Conservation (phyloP, 805 yeast species). For the Metschnikowia anglica region DNA sequence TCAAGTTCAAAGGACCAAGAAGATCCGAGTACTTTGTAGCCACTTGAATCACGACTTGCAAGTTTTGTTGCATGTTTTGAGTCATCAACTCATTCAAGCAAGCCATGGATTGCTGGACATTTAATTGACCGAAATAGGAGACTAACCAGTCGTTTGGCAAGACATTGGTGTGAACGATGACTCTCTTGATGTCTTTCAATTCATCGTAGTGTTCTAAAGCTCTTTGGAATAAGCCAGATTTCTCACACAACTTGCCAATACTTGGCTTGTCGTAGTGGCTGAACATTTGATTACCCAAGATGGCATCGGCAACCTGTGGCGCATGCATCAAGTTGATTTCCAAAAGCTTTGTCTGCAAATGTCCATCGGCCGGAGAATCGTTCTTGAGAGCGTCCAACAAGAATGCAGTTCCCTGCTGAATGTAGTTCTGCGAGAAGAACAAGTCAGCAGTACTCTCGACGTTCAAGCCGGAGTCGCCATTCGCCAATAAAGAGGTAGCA, state of each 20-base stretch:
- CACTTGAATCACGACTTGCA: constrained; percentile 92
- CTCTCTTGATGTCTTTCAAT: constrained; percentile 92
- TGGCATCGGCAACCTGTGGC: constrained; percentile 99
- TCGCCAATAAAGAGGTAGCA: constrained; percentile 76
- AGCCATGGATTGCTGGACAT: constrained; percentile 88
- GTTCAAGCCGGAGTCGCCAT: constrained; percentile 63
- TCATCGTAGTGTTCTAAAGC: constrained; percentile 96
- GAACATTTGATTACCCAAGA: constrained; percentile 92
- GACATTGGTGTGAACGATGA: constrained; percentile 79
- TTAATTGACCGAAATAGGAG: constrained; percentile 85
- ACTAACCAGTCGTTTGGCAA: constrained; percentile 95
- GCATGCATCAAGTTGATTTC: constrained; percentile 94
- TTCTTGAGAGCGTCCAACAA: constrained; percentile 91
- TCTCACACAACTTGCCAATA: constrained; percentile 89
- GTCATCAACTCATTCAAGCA: constrained; percentile 85
- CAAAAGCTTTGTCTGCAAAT: constrained; percentile 88
- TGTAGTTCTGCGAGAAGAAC: constrained; percentile 88
- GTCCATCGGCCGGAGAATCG: constrained; percentile 92
- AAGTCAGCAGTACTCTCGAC: constrained; percentile 88
- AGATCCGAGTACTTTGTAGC: constrained; percentile 95
- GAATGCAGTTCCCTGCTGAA: constrained; percentile 98
- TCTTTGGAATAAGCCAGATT: constrained; percentile 93
- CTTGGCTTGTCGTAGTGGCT: constrained; percentile 93
- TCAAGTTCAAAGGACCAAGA: constrained; percentile 80
- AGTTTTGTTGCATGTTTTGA: constrained; percentile 73